Percentiles rank a stretch among this genome's conserved stretches.
These are phyloP conservation scores for Graphilbum ipis-grandicollis DNA, from an alignment of 2,329 filamentous ascomycete species.

Conservation along the genomic window DNA sequence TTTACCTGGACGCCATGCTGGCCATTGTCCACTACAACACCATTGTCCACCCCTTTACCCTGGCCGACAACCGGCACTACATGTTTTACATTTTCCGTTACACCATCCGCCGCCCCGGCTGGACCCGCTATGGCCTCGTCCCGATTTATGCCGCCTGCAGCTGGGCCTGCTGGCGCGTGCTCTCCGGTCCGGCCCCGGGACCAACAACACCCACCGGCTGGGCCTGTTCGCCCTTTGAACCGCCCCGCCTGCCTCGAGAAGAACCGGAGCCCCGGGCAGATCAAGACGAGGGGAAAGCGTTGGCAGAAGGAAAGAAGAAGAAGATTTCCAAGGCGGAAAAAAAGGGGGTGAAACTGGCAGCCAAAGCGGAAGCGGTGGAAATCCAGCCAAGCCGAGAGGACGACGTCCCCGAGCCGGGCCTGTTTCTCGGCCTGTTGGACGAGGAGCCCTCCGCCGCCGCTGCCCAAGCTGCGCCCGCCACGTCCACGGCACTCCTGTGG, in stretches of 20 bases:
- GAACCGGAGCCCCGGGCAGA: no score
- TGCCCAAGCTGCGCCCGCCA: conserved; percentile 17
- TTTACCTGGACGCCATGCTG: conserved; percentile 19
- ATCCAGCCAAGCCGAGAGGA: no score
- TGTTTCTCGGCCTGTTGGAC: conserved; percentile 9
- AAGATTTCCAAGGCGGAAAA: no score
- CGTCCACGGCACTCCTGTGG: conserved; percentile 37
- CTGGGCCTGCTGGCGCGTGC: conserved; percentile 48
- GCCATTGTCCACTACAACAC: conserved; percentile 64
- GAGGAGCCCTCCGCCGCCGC: conserved; percentile 13
- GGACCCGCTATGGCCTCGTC: conserved; percentile 49
- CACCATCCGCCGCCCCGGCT: conserved; percentile 48
- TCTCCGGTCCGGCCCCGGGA: conserved; percentile 16
- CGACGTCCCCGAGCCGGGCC: no score
- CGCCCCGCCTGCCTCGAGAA: no score
- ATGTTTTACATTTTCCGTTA: conserved; percentile 92
- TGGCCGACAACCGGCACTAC: conserved; percentile 94
- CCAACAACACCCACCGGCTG: no score
- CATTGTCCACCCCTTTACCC: conserved; percentile 83
- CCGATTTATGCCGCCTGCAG: conserved; percentile 54
- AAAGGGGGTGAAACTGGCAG: no score
- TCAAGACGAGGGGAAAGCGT: no score
- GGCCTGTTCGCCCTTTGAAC: no score
- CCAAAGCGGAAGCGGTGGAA: no score
- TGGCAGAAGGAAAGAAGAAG: no score